Evolutionary conservation across 1,139 yeast genomes (phyloP).

Genomic region (Pichia sp.): DNA sequence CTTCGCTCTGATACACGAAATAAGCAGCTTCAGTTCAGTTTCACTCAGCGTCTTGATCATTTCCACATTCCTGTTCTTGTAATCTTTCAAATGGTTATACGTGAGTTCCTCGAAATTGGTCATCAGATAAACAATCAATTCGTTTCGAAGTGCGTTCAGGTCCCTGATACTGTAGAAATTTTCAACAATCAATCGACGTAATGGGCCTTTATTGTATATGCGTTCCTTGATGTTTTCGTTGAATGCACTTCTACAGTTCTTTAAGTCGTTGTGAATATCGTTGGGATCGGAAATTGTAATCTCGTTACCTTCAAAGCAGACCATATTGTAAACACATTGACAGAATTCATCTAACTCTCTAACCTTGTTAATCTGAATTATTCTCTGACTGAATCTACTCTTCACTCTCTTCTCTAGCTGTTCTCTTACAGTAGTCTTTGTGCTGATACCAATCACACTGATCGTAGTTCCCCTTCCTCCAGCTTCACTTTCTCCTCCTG

Average conservation of each 20-base stretch:
- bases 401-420: slow-evolving; percentile 87
- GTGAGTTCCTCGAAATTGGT: slow-evolving; percentile 2
- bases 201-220: slow-evolving; percentile 29
- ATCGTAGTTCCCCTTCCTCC: slow-evolving; percentile 53
- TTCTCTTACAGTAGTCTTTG: slow-evolving; percentile 75
- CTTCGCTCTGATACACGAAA: slow-evolving; percentile 72
- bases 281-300: too few relatives aligned
- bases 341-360: slow-evolving; percentile 42
- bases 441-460: slow-evolving; percentile 77
- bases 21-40: slow-evolving; percentile 63
- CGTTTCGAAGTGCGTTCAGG: slow-evolving; percentile 52
- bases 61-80: slow-evolving; percentile 20
- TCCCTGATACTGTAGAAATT: slow-evolving; percentile 63
- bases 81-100: slow-evolving; percentile 11
- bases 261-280: too few relatives aligned
- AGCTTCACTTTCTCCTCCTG: slow-evolving; percentile 3
- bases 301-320: slow-evolving; percentile 19
- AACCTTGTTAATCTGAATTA: slow-evolving; percentile 59
- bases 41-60: slow-evolving; percentile 54
- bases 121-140: slow-evolving; percentile 42
- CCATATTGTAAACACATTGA: slow-evolving; percentile 28
- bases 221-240: slow-evolving; percentile 43
- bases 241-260: too few relatives aligned
- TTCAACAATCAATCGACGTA: slow-evolving; percentile 39
- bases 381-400: slow-evolving; percentile 82